A percentile compares a stretch with the other conserved stretches of the same genome.
Evolutionary conservation across 148 eudicot species (phyloP).

Genomic region (Fallopia convolvulus): DNA sequence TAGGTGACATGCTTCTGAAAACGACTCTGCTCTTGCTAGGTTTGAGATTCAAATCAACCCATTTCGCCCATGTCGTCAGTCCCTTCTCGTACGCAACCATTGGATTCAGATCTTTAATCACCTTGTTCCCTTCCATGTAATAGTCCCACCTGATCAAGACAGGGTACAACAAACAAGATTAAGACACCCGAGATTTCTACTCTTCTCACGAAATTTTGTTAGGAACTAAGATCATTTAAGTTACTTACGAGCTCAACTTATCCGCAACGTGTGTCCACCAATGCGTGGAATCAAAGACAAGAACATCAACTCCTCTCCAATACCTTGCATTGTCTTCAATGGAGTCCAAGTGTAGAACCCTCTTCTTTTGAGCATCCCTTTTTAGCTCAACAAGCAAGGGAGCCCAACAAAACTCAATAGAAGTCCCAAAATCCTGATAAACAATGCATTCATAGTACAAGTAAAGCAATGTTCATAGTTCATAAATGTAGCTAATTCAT

Average conservation of each 20-base stretch:
- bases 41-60: conserved; percentile 68
- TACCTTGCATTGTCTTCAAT: conserved; percentile 71
- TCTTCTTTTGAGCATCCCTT: conserved; percentile 31
- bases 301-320: conserved; percentile 75
- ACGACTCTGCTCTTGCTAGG: conserved; percentile 55
- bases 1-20: conserved; percentile 83
- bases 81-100: conserved; percentile 77
- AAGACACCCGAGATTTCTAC: not conserved
- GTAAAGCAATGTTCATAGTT: not conserved
- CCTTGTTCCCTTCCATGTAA: conserved; percentile 52
- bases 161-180: not conserved
- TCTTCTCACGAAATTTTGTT: too few relatives aligned
- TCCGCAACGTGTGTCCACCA: conserved; percentile 80
- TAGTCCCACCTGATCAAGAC: conserved; percentile 62
- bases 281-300: conserved; percentile 81
- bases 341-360: conserved; percentile 59
- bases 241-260: conserved; percentile 46
- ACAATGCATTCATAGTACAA: not conserved
- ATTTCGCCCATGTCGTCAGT: conserved; percentile 72
- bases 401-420: conserved; percentile 81
- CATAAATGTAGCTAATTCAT: too few relatives aligned
- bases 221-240: not conserved
- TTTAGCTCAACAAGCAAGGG: conserved; percentile 70
- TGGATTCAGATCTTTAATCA: conserved; percentile 39
- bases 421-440: conserved; percentile 54